A percentile compares a stretch with the other conserved stretches of the same genome.
Conservation (phyloP, 1,284 basidiomycete species). For the Ceratobasidium theobromae region DNA sequence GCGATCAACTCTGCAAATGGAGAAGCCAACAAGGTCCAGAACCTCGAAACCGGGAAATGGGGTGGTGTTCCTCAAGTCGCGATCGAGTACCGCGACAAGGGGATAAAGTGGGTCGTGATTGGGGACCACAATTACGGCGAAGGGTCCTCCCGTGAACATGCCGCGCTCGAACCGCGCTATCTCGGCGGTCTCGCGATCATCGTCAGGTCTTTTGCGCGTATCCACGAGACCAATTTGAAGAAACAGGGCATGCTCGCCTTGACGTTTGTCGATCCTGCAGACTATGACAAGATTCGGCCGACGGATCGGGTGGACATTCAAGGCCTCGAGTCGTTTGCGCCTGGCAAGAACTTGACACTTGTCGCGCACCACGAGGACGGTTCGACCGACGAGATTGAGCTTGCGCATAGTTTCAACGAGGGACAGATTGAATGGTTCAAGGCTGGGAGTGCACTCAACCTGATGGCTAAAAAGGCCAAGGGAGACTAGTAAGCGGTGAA, state of each 20-base stretch:
- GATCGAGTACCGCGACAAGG: slow-evolving; percentile 84
- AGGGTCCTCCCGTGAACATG: slow-evolving; percentile 97
- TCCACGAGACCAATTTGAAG: slow-evolving; percentile 98
- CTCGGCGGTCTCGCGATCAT: slow-evolving; percentile 96
- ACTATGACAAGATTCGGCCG: slow-evolving; percentile 88
- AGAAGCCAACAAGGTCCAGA: slow-evolving; percentile 95
- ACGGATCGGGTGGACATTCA: slow-evolving; percentile 82
- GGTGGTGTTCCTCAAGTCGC: slow-evolving; percentile 83
- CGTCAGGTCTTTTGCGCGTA: slow-evolving; percentile 92
- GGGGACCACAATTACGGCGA: slow-evolving; percentile 96
- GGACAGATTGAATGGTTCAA: slow-evolving; percentile 95
- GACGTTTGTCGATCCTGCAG: slow-evolving; percentile 83
- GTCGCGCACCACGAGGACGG: slow-evolving; percentile 82
- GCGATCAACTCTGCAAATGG: slow-evolving; percentile 95
- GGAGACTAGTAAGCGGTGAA: background rate
- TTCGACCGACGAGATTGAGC: slow-evolving; percentile 64
- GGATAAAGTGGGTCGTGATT: slow-evolving; percentile 94
- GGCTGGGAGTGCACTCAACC: slow-evolving; percentile 83
- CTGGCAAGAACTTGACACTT: slow-evolving; percentile 85
- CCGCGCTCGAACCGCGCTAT: slow-evolving; percentile 96
- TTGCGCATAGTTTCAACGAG: slow-evolving; percentile 83
- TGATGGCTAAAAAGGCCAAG: slow-evolving; percentile 41
- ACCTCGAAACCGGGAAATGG: slow-evolving; percentile 86
- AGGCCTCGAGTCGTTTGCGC: slow-evolving; percentile 80
- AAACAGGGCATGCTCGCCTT: slow-evolving; percentile 95